phyloP scores from a whole-genome alignment of 2,329 filamentous ascomycete species.

The Aspergillus unguis region DNA sequence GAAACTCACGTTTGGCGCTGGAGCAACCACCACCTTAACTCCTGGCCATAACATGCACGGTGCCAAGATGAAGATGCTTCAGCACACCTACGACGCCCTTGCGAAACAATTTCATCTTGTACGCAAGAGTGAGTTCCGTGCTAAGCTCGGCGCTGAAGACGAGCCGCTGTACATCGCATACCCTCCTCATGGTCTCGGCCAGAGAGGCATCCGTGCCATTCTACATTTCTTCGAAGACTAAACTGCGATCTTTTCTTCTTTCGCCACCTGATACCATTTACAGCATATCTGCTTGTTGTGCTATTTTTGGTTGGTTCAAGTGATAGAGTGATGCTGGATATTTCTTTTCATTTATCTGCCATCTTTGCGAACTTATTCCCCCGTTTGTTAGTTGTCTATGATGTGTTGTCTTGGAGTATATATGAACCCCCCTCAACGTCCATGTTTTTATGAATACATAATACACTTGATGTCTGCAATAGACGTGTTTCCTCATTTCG shows the following conservation, averaged over 20 bases:
- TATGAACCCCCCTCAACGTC: neutral
- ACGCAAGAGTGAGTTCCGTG: constrained; percentile 82
- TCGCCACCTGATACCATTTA: neutral
- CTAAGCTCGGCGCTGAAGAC: constrained; percentile 81
- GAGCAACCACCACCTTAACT: constrained; percentile 69
- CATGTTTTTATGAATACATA: neutral
- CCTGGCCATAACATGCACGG: constrained; percentile 80
- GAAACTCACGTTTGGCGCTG: constrained; percentile 81
- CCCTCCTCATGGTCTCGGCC: constrained; percentile 77
- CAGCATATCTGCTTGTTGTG: neutral
- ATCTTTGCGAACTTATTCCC: constrained; percentile 1
- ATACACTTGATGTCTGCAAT: neutral
- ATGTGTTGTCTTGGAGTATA: neutral
- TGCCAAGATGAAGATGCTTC: constrained; percentile 74
- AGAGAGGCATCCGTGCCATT: constrained; percentile 78
- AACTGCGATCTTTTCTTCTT: neutral
- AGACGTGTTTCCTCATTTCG: neutral
- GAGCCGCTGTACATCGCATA: constrained; percentile 89
- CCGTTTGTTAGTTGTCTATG: neutral
- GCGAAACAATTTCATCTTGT: constrained; percentile 78
- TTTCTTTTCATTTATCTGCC: constrained; percentile 8
- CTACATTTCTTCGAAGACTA: constrained; percentile 80
- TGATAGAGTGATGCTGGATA: neutral
- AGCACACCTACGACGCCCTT: constrained; percentile 76
- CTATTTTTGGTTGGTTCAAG: neutral